Evolutionary conservation across 768 basidiomycete species (phyloP), one percentile per base, ranked within the genome.

Genomic region (Auricularia heimuer): DNA sequence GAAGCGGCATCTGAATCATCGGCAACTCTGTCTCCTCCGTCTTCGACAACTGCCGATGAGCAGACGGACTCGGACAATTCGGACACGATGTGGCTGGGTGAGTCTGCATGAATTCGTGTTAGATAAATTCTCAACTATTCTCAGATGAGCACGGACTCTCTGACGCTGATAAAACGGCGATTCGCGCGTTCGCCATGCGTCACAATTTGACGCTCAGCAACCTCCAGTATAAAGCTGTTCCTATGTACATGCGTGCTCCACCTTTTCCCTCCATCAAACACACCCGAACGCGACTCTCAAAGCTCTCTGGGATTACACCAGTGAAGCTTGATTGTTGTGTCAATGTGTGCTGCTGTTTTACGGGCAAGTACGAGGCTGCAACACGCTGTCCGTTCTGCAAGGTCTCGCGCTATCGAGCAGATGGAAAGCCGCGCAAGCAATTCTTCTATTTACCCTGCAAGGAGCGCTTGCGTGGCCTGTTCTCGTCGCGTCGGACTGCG

Each of bases 361-460:
- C 73, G 14, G 79, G 79, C 1, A 68, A 71, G 0, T 71, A 75
- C 39, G 68, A 64, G 4, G 68, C 73, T 3, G 63, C 71, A 8
- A 64, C 68, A 0, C 18, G 37, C 7, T 83, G 81, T 64, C 76
- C 75, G 1, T 71, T 71, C 67, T 82, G 80, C 69, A 58, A 72
- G 0, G 69, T 70, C 29, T 35, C 75, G 11, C 71, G 75, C 1
- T 73, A 56, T 61, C 54, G 71, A 51, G 1, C 64, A 10, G 47
- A 63, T 42, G 70, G 70, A 0, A 69, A 67, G 37, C 70, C 78
- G 1, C 65, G 71, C 0, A 70, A 68, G 39, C 61, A 62, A 2
- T 81, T 78, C 67, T 64, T 65, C 2, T 81, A 81, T 65, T 62
- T 81, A 14, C 78, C 78, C 1, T 64, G 81, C 24, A 78, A 76